Percentiles rank a stretch among this genome's conserved stretches.
Conservation (phyloP, 495 filamentous ascomycete genomes). For the Aeminium ludgeri region DNA sequence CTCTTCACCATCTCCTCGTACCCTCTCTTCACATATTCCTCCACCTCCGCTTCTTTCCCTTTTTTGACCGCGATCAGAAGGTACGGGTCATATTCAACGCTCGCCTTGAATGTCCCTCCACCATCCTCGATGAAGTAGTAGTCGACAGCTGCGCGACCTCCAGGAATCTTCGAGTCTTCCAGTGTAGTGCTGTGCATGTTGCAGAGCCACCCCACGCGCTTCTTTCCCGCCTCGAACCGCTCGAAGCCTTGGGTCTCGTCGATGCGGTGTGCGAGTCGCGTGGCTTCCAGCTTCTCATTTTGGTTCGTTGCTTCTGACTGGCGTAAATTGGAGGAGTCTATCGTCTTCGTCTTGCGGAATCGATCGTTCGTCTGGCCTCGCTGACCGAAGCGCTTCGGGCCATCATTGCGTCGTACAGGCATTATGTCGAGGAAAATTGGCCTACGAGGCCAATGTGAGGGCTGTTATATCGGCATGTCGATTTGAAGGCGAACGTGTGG, state of each 20-base stretch:
- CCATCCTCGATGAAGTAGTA: conserved; percentile 95
- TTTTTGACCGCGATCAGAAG: conserved; percentile 82
- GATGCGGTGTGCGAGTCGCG: conserved; percentile 69
- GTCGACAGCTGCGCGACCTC: conserved; percentile 79
- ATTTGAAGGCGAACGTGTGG: too few relatives aligned
- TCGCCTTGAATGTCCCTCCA: conserved; percentile 77
- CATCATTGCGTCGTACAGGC: conserved; percentile 14
- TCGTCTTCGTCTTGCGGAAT: conserved; percentile 47
- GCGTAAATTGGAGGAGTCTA: conserved; percentile 57
- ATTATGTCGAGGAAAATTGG: conserved; percentile 1
- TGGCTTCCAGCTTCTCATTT: conserved; percentile 72
- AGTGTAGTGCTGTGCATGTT: conserved; percentile 84
- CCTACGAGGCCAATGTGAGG: not conserved
- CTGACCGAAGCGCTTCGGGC: conserved; percentile 17
- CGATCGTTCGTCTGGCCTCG: conserved; percentile 29
- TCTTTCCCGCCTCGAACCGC: conserved; percentile 77
- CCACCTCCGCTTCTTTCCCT: conserved; percentile 77
- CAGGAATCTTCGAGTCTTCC: conserved; percentile 64
- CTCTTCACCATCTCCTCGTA: conserved; percentile 75
- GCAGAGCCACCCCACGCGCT: conserved; percentile 78
- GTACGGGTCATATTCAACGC: conserved; percentile 90
- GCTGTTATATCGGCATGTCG: not conserved
- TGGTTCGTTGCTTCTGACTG: conserved; percentile 68
- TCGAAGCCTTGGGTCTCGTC: conserved; percentile 89
- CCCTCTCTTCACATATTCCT: conserved; percentile 79